Percentiles rank a stretch among this genome's conserved stretches.
Evolutionary conservation across 805 yeast species (phyloP).

Genomic region (Ogataea degrootiae): DNA sequence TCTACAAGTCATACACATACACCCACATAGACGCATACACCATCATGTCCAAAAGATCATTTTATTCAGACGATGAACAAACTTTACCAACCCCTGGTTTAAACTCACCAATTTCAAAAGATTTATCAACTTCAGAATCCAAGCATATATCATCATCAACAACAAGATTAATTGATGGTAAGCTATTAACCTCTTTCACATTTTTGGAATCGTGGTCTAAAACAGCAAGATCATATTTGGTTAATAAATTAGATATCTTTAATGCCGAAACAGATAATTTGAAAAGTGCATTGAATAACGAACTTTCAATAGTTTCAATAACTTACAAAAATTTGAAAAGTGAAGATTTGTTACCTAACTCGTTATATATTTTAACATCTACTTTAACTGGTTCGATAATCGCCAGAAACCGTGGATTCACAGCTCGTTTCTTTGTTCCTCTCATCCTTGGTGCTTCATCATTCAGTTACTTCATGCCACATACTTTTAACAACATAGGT

Average conservation of each 20-base stretch:
- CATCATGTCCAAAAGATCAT: slow-evolving; percentile 32
- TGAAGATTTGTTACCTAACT: slow-evolving; percentile 53
- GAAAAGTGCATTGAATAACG: slow-evolving; percentile 43
- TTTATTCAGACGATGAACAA: slow-evolving; percentile 50
- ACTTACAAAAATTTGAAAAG: slow-evolving; percentile 34
- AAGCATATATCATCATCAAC: slow-evolving; percentile 24
- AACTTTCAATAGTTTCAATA: slow-evolving; percentile 29
- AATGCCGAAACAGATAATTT: slow-evolving; percentile 44
- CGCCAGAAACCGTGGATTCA: slow-evolving; percentile 42
- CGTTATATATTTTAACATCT: slow-evolving; percentile 50
- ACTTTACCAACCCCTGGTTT: slow-evolving; percentile 46
- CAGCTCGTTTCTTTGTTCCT: slow-evolving; percentile 49
- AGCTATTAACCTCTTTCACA: slow-evolving; percentile 48
- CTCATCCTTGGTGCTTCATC: slow-evolving; percentile 42
- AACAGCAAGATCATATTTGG: slow-evolving; percentile 34
- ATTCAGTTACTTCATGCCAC: slow-evolving; percentile 46
- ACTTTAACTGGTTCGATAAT: slow-evolving; percentile 54
- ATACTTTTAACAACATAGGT: slow-evolving; percentile 35
- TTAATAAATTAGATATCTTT: slow-evolving; percentile 32
- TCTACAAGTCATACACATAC: too few relatives aligned
- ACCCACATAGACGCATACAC: neutral
- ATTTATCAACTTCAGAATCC: slow-evolving; percentile 36
- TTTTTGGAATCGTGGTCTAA: slow-evolving; percentile 40
- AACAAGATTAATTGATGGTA: slow-evolving; percentile 44
- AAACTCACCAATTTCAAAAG: slow-evolving; percentile 33